phyloP scores from a whole-genome alignment of 805 yeast genomes.

The Zygoascus flipseniorum region DNA sequence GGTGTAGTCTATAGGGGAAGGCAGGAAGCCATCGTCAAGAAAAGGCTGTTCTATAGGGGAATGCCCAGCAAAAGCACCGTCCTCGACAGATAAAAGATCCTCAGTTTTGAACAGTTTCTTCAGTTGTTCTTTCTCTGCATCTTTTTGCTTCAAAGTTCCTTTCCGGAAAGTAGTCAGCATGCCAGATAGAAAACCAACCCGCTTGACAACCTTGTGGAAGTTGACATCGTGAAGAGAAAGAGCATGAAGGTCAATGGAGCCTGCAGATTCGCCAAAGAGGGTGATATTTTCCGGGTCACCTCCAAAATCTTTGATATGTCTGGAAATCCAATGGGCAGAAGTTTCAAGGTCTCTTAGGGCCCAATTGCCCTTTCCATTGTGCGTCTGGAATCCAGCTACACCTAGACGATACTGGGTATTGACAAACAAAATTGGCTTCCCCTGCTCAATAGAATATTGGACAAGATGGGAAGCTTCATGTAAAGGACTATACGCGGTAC shows the following conservation, averaged over 20 bases:
- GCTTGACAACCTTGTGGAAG: neutral
- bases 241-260: conserved; percentile 15
- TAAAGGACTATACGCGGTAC: conserved; percentile 17
- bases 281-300: conserved; percentile 39
- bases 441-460: neutral
- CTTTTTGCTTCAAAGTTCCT: neutral
- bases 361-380: conserved; percentile 24
- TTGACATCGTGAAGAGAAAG: neutral
- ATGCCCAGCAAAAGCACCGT: neutral
- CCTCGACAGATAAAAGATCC: neutral
- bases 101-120: neutral
- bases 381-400: neutral
- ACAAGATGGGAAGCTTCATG: neutral
- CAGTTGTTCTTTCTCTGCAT: neutral
- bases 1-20: neutral
- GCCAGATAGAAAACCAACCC: neutral
- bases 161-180: neutral
- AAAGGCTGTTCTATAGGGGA: neutral
- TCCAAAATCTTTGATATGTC: conserved; percentile 38
- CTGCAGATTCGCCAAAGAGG: conserved; percentile 42
- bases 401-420: neutral
- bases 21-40: neutral
- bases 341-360: conserved; percentile 41
- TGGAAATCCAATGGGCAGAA: conserved; percentile 39
- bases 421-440: neutral